Conservation (phyloP, 140 eudicot genomes). For the Anethum foeniculum region DNA sequence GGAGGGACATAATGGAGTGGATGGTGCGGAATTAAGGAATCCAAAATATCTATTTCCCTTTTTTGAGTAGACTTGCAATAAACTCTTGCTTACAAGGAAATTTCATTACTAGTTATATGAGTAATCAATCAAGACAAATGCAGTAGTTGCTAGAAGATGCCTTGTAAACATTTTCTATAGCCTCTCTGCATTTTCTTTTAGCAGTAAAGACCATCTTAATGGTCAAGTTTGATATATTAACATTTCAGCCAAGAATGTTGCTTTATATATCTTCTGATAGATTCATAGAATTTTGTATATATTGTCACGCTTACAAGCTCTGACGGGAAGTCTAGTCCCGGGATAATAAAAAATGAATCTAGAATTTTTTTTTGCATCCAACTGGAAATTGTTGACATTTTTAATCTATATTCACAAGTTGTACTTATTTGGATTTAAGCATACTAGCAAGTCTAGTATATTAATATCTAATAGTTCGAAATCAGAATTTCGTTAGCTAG, state of each 20-base stretch:
- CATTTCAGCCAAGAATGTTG: background rate
- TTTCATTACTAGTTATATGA: background rate
- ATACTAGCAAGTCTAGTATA: too few relatives aligned
- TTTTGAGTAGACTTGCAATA: background rate
- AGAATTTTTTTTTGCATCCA: background rate
- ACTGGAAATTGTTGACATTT: background rate
- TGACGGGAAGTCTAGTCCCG: background rate
- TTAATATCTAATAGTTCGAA: too few relatives aligned
- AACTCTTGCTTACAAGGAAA: background rate
- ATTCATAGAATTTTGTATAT: background rate
- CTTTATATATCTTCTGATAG: background rate
- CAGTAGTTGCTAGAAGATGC: background rate
- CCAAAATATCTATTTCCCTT: background rate
- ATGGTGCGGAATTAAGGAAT: slow-evolving; percentile 29
- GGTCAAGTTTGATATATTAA: background rate
- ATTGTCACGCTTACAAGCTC: background rate
- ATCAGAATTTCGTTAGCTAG: too few relatives aligned
- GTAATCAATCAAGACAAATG: background rate
- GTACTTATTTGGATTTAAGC: background rate
- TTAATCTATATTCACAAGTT: background rate
- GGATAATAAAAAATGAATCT: background rate
- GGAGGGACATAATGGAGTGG: slow-evolving; percentile 75
- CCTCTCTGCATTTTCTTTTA: background rate
- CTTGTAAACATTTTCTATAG: background rate
- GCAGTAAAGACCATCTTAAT: background rate